Evolutionary conservation across 768 basidiomycete species (phyloP).

Genomic region (Termitomyces sp.): DNA sequence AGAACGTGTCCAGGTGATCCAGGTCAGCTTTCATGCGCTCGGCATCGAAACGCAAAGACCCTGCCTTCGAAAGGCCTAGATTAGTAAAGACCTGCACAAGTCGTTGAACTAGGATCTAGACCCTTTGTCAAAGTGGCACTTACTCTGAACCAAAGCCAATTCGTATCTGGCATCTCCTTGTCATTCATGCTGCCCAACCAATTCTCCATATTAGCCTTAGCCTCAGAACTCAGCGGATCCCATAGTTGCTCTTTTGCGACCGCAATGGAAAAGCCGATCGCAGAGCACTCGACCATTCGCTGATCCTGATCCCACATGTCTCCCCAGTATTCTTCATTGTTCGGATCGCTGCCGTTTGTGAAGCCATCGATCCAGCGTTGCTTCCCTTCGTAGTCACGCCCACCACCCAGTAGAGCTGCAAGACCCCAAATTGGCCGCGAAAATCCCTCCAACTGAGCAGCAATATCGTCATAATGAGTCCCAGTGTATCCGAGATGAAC

Average conservation of each 20-base stretch:
- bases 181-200: slow-evolving; percentile 77
- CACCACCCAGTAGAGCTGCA: slow-evolving; percentile 59
- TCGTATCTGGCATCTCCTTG: slow-evolving; percentile 80
- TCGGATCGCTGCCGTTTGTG: slow-evolving; percentile 61
- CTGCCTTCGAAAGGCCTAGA: slow-evolving; percentile 59
- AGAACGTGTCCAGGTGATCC: slow-evolving; percentile 74
- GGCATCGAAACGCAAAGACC: slow-evolving; percentile 49
- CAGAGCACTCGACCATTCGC: slow-evolving; percentile 78
- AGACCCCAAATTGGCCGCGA: slow-evolving; percentile 76
- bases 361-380: slow-evolving; percentile 64
- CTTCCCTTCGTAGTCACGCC: slow-evolving; percentile 50
- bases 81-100: slow-evolving; percentile 61
- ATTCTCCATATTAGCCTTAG: slow-evolving; percentile 50
- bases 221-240: slow-evolving; percentile 48
- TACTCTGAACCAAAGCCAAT: slow-evolving; percentile 81
- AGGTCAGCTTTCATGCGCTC: slow-evolving; percentile 67
- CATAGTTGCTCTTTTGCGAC: slow-evolving; percentile 61
- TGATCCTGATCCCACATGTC: slow-evolving; percentile 70
- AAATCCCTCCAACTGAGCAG: slow-evolving; percentile 73
- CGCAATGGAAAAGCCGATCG: slow-evolving; percentile 67
- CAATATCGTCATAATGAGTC: slow-evolving; percentile 68
- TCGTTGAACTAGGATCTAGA: neutral
- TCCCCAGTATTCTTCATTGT: slow-evolving; percentile 70
- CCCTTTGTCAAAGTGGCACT: slow-evolving; percentile 7
- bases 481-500: slow-evolving; percentile 65